These are phyloP conservation scores for Striga hermonthica DNA, from an alignment of 305 asterid genomes.

Conservation along the genomic window DNA sequence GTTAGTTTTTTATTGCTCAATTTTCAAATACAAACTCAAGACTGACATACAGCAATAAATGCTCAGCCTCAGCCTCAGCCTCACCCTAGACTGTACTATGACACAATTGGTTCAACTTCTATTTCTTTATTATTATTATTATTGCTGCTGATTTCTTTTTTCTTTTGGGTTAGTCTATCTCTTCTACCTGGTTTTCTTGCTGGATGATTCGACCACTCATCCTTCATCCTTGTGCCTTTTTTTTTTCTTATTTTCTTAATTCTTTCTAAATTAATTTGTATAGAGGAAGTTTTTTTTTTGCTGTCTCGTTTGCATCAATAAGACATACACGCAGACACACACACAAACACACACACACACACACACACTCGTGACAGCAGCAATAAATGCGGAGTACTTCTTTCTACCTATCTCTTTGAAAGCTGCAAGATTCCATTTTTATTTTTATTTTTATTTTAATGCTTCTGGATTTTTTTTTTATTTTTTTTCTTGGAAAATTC, in stretches of 20 bases:
- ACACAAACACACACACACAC: conserved; percentile 6
- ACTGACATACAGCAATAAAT: not conserved
- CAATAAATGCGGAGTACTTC: conserved; percentile 37
- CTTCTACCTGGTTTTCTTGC: not conserved
- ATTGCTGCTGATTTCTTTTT: not conserved
- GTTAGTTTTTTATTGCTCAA: not conserved
- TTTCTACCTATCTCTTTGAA: conserved; percentile 16
- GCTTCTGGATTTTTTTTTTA: not conserved
- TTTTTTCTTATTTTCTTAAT: not conserved
- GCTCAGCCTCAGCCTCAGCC: not conserved
- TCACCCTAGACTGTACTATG: not conserved
- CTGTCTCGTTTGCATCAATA: conserved; percentile 24
- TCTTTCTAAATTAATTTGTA: not conserved
- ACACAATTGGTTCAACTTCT: not conserved
- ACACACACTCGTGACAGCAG: conserved; percentile 18
- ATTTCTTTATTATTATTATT: not conserved
- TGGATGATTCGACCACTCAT: conserved; percentile 9
- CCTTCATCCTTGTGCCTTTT: not conserved
- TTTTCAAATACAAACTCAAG: not conserved
- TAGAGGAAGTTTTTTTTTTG: not conserved
- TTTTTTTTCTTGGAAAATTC: conserved; percentile 7
- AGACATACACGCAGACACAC: conserved; percentile 11
- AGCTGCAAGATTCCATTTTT: conserved; percentile 27
- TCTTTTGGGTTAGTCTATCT: too few species aligned
- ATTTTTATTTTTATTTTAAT: not conserved